Base-by-base conservation (phyloP, 129 eudicot genomes). In the Tagetes erecta region DNA sequence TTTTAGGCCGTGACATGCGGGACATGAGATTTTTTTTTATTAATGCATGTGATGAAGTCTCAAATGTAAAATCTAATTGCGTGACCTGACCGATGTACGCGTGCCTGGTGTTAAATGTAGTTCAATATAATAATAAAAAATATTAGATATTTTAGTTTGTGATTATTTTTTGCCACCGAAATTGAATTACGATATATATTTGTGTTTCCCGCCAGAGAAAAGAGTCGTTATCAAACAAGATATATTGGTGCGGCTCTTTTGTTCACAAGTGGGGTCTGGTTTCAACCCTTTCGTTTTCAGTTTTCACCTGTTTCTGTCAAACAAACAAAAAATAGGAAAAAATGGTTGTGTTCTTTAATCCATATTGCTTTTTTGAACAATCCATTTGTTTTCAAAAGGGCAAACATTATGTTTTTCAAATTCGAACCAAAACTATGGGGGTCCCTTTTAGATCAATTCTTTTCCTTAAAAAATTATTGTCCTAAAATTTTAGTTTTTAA, bases 161-260 rank as follows among this genome's bases (percentile, higher is more conserved):
- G 13, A 47, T 47, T 12, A 13, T 14, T 13, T 70, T 77, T 71
- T 52, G 76, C 64, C 69, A 39, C 81, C 76, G 47, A 77, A 70
- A 71, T 49, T 49, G 66, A 70, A 70, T 6, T 13, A 20, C 6
- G 46, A 35, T 38, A 20, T 38, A 20, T 46, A 10, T 30, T 38
- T 68, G 62, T 53, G 72, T 85, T 87, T 87, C 87, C 92, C 92
- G 87, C 89, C 86, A 71, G 47, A 51, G 44, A 67, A 74, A 51
- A 81, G 69, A 37, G 60, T 79, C 83, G 46, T 73, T 71, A 36
- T 51, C 88, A 42, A 10, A 75, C 4, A 44, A 47, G 6, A 33
- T 42, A 76, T 41, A 47, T 74, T n/a, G 33, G 46, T 35, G 36
- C 49, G 50, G 78, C 79, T 78, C 81, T 62, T 56, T 56, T 52